Conservation (phyloP, 2,329 filamentous ascomycete genomes). For the Tolypocladium ophioglossoides region DNA sequence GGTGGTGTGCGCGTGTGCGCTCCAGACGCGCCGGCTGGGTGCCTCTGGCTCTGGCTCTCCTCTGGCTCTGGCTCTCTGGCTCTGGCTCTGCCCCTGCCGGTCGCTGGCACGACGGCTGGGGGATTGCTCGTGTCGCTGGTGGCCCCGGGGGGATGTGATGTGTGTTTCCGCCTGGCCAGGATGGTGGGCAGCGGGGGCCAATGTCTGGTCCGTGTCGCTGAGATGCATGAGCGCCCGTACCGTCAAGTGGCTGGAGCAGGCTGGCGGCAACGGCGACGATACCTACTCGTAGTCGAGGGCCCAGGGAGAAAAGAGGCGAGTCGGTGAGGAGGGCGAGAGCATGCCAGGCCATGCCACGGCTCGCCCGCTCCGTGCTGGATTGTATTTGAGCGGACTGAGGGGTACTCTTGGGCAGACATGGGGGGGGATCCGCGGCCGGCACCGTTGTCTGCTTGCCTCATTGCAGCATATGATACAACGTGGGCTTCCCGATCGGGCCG, state of each 20-base stretch:
- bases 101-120: neutral
- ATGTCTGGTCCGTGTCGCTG: constrained; percentile 11
- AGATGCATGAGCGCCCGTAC: constrained; percentile 9
- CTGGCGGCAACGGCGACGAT: constrained; percentile 14
- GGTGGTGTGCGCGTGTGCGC: neutral
- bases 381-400: constrained; percentile 31
- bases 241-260: constrained; percentile 7
- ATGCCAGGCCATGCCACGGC: constrained; percentile 10
- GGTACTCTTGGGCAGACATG: constrained; percentile 14
- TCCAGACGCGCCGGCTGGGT: neutral
- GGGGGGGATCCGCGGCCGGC: neutral
- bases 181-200: constrained; percentile 11
- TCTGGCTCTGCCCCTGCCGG: too few species aligned
- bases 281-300: constrained; percentile 23
- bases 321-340: constrained; percentile 27
- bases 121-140: neutral
- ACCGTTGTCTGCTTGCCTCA: neutral
- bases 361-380: constrained; percentile 23
- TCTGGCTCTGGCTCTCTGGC: too few species aligned
- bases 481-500: constrained; percentile 10
- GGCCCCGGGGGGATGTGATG: neutral
- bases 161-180: constrained; percentile 8
- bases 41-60: neutral
- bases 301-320: constrained; percentile 26
- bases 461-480: constrained; percentile 5